A percentile compares a stretch with the other conserved stretches of the same genome.
These are phyloP conservation scores for Laguncularia racemosa DNA, from an alignment of 345 rosid species.

Conservation along the genomic window DNA sequence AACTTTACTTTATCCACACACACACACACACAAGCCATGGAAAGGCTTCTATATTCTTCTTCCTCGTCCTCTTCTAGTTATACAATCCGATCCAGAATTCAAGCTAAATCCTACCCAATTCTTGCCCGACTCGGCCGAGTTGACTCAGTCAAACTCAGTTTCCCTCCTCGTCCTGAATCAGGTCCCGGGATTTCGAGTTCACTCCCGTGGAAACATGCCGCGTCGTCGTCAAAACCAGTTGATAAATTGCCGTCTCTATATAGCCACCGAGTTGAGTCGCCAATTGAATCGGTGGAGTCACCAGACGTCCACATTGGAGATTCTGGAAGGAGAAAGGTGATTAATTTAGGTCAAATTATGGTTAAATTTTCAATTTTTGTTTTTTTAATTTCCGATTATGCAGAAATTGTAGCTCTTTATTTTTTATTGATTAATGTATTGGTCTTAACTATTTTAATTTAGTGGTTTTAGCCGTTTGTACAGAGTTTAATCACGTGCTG, in stretches of 20 bases:
- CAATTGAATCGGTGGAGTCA: constrained; percentile 23
- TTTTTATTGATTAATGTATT: too few relatives aligned
- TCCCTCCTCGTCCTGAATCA: constrained; percentile 17
- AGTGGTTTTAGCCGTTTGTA: too few relatives aligned
- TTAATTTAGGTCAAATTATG: not conserved
- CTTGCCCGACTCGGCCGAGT: constrained; percentile 34
- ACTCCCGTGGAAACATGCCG: constrained; percentile 25
- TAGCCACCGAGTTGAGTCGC: constrained; percentile 18
- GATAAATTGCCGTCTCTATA: constrained; percentile 11
- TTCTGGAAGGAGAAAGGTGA: constrained; percentile 51
- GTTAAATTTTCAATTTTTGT: not conserved
- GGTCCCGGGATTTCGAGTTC: constrained; percentile 13
- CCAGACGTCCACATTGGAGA: constrained; percentile 9
- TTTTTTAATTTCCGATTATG: not conserved
- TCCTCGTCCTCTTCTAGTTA: constrained; percentile 2
- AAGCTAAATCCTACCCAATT: constrained; percentile 22
- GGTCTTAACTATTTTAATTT: too few relatives aligned
- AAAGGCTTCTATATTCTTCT: constrained; percentile 65
- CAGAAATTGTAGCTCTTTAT: too few relatives aligned
- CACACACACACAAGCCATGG: constrained; percentile 63
- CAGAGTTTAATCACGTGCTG: too few relatives aligned
- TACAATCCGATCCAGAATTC: constrained; percentile 32
- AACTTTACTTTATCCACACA: too few relatives aligned
- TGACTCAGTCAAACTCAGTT: constrained; percentile 26
- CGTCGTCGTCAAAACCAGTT: constrained; percentile 8